Evolutionary conservation across 441 rosid genomes (phyloP).

Genomic region (Hypseocharis bilobata): DNA sequence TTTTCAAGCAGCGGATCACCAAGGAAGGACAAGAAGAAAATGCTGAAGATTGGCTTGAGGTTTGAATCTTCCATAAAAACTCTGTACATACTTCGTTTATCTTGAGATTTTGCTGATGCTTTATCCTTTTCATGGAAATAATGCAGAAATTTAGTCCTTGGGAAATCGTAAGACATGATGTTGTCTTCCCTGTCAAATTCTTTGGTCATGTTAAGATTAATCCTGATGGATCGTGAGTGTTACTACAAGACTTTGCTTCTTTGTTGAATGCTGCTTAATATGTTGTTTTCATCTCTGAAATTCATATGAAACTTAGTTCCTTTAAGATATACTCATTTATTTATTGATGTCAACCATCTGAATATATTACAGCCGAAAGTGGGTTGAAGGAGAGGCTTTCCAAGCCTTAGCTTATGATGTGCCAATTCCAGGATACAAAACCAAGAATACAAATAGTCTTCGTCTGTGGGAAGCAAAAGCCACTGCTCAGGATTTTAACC

Average conservation of each 20-base stretch:
- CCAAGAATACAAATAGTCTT: conserved; percentile 91
- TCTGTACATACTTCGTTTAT: conserved; percentile 7
- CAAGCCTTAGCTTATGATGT: conserved; percentile 97
- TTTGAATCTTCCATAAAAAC: conserved; percentile 21
- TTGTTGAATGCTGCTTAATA: neutral
- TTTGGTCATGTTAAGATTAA: conserved; percentile 65
- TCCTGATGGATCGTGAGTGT: conserved; percentile 80
- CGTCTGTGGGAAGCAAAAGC: conserved; percentile 98
- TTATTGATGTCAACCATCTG: conserved; percentile 22
- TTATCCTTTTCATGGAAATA: conserved; percentile 23
- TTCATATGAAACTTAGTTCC: conserved; percentile 1
- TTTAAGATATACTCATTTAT: conserved; percentile 1
- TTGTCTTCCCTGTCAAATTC: conserved; percentile 76
- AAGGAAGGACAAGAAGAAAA: conserved; percentile 86
- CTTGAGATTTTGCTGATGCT: conserved; percentile 20
- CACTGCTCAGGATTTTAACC: conserved; percentile 60
- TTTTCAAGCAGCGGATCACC: conserved; percentile 77
- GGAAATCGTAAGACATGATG: conserved; percentile 93
- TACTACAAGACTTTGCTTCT: conserved; percentile 1
- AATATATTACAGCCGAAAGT: conserved; percentile 56
- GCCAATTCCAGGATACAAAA: conserved; percentile 93
- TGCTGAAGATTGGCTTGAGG: conserved; percentile 99
- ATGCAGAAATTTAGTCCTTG: conserved; percentile 98
- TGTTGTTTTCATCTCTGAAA: neutral
- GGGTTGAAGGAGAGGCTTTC: conserved; percentile 81